phyloP scores from a whole-genome alignment of 2,329 filamentous ascomycete species.

The Colletotrichum tropicicola region DNA sequence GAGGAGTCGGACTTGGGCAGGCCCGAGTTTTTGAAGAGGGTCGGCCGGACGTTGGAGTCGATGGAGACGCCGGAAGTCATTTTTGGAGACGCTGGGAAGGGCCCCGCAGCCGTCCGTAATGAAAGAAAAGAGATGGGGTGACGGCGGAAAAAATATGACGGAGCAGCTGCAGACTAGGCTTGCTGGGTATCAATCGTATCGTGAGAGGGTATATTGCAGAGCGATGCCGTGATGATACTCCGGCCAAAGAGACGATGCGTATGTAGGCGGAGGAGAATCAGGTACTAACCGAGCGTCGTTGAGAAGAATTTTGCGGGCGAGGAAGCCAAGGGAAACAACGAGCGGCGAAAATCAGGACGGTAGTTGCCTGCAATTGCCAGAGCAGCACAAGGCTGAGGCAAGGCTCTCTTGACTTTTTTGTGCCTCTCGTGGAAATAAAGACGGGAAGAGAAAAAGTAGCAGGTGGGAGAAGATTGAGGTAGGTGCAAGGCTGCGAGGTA shows the following conservation, averaged over 20 bases:
- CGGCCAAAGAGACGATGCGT: no score
- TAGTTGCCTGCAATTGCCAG: not conserved
- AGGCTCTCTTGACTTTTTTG: no score
- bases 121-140: not conserved
- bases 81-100: not conserved
- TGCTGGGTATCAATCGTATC: not conserved
- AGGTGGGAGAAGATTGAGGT: not conserved
- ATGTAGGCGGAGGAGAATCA: no score
- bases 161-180: not conserved
- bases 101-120: slow-evolving; percentile 5
- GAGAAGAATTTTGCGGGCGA: no score
- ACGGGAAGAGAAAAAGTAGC: no score
- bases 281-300: no score
- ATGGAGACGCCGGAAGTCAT: slow-evolving; percentile 24
- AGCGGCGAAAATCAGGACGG: not conserved
- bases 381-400: not conserved
- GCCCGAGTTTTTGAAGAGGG: slow-evolving; percentile 29
- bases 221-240: not conserved
- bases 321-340: not conserved
- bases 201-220: not conserved
- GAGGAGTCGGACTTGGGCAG: slow-evolving; percentile 48
- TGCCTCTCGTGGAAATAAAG: not conserved
- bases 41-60: slow-evolving; percentile 29
- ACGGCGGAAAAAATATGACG: not conserved
- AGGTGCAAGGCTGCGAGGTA: not conserved